Percentiles rank a stretch among this genome's conserved stretches.
Conservation (phyloP, 768 basidiomycete species). For the Xanthoconium purpureum region DNA sequence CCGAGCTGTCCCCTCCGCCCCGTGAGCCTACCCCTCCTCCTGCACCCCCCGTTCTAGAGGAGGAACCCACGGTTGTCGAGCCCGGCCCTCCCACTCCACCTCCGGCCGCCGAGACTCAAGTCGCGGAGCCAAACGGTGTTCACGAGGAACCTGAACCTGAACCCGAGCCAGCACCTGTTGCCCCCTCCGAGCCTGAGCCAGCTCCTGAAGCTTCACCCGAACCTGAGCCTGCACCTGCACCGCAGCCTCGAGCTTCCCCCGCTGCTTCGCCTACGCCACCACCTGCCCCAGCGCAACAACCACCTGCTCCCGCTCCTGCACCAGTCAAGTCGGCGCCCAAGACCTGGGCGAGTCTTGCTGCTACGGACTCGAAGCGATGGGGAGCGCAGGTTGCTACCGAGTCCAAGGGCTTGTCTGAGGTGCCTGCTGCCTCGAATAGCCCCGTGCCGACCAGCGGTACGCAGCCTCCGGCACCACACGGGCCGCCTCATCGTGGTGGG, state of each 20-base stretch:
- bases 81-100: constrained; percentile 33
- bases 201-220: constrained; percentile 18
- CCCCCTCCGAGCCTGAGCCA: constrained; percentile 25
- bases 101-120: constrained; percentile 38
- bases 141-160: constrained; percentile 37
- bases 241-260: constrained; percentile 7
- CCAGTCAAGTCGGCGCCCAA: constrained; percentile 55
- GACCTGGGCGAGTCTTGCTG: constrained; percentile 92
- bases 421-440: constrained; percentile 38
- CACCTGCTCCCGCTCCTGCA: constrained; percentile 29
- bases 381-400: constrained; percentile 77
- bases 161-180: constrained; percentile 23
- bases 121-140: constrained; percentile 41
- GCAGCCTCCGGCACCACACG: constrained; percentile 32
- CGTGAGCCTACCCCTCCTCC: constrained; percentile 30
- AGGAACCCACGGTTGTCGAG: constrained; percentile 41
- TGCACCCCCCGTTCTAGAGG: constrained; percentile 30
- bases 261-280: constrained; percentile 30
- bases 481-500: constrained; percentile 32
- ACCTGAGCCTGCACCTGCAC: constrained; percentile 26
- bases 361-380: constrained; percentile 80
- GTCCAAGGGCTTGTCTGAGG: constrained; percentile 72
- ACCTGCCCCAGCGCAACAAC: constrained; percentile 26
- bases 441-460: constrained; percentile 42
- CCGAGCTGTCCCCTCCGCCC: constrained; percentile 32